Percentiles rank a stretch among this genome's conserved stretches.
These are phyloP conservation scores for Friedmanniomyces endolithicus DNA, from an alignment of 495 filamentous ascomycete genomes.

Conservation along the genomic window DNA sequence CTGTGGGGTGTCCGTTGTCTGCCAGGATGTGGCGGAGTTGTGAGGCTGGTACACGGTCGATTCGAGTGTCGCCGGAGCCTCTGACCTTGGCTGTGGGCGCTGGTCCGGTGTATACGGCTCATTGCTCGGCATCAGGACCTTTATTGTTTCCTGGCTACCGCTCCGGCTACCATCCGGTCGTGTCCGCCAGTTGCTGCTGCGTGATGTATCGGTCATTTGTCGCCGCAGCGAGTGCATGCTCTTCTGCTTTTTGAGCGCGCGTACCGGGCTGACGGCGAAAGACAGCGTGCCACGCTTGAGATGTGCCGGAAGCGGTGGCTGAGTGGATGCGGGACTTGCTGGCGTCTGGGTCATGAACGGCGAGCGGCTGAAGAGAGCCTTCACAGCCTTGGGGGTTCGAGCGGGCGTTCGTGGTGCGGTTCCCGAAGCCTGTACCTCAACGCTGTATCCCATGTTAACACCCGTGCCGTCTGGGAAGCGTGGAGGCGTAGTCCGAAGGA, in stretches of 20 bases:
- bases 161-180: conserved; percentile 11
- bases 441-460: conserved; percentile 4
- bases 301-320: conserved; percentile 11
- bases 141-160: conserved; percentile 26
- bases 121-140: conserved; percentile 29
- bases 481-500: conserved; percentile 34
- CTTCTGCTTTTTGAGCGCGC: conserved; percentile 15
- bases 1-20: neutral
- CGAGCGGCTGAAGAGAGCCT: conserved; percentile 12
- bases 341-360: conserved; percentile 9
- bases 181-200: conserved; percentile 7
- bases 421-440: neutral
- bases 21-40: neutral
- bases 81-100: neutral
- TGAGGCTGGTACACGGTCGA: conserved; percentile 5
- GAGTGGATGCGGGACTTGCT: neutral
- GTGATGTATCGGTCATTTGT: conserved; percentile 7
- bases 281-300: conserved; percentile 16
- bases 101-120: conserved; percentile 16
- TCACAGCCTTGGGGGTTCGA: conserved; percentile 8
- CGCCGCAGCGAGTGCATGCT: conserved; percentile 19
- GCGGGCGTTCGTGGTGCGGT: conserved; percentile 1
- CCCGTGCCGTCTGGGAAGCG: neutral
- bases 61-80: neutral
- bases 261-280: conserved; percentile 12